Base-by-base conservation (phyloP, 495 filamentous ascomycete species). In the Aspergillus egyptiacus region DNA sequence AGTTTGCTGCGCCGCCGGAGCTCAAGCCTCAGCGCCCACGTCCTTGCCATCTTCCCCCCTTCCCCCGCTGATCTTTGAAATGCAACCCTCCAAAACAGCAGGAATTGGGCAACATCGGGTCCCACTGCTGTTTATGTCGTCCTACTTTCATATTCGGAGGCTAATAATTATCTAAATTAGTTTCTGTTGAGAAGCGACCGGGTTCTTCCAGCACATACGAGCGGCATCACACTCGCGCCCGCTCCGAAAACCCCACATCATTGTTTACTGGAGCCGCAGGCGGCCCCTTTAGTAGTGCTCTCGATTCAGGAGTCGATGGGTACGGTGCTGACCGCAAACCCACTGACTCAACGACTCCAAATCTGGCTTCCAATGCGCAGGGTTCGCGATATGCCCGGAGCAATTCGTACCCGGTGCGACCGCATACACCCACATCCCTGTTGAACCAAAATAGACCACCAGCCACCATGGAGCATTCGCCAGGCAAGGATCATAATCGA, bases 341-440 rank as follows among this genome's bases (percentile, higher is more conserved):
- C 53, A 62, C 53, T 61, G 64, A 71, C 62, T 51, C 52, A 35
- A 31, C 57, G 20, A 45, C 51, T 41, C 56, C 62, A 60, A 66
- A 56, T 41, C 63, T 69, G 66, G 67, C 62, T 63, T 56, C 60
- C 17, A 67, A 62, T 67, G 57, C 55, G 5, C 53, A 59, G 35
- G 51, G 37, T 15, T 57, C 66, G 38, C 65, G 69, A 62, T 67
- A 69, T 71, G 66, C 65, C 54, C 66, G 67, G 55, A 72, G 69
- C 59, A 69, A 72, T 48, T 71, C 69, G 30, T 56, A 70, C 35
- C 66, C 71, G 44, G 58, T 69, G 53, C 71, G 63, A 65, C 71
- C 71, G 58, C 67, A 66, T 49, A 71, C 68, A 45, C 69, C 69
- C 36, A 66, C 68, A 25, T 57, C 68, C 15, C 65, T 57, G 45